Conservation (phyloP, 2,329 filamentous ascomycete genomes). For the Gaeumannomyces tritici region DNA sequence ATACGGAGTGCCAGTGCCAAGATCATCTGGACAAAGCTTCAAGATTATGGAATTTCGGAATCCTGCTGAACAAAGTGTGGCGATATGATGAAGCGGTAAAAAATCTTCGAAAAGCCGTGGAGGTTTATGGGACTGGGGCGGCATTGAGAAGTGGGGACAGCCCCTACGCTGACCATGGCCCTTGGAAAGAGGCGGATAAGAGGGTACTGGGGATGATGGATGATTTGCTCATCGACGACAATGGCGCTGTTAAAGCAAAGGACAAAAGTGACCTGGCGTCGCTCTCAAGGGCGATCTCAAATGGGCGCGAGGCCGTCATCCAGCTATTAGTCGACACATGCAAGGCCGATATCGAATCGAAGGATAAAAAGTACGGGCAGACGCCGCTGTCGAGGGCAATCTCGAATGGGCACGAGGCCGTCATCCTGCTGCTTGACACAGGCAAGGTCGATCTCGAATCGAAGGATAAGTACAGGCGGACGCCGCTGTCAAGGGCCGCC, state of each 20-base stretch:
- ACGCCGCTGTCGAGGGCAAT: not conserved
- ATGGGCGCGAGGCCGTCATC: not conserved
- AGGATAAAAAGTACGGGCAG: not conserved
- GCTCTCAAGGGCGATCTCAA: not conserved
- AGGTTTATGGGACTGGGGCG: not conserved
- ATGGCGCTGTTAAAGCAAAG: not conserved
- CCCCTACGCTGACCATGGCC: too few species aligned
- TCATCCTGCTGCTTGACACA: not conserved
- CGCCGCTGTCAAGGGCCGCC: not conserved
- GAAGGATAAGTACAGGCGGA: not conserved
- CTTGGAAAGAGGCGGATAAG: not conserved
- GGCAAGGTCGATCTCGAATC: not conserved
- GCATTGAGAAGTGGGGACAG: not conserved
- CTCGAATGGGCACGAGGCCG: not conserved
- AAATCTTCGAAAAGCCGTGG: not conserved
- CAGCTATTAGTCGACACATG: not conserved
- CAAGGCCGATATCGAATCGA: not conserved
- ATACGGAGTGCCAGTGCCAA: not conserved
- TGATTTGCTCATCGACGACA: not conserved
- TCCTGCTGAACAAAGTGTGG: not conserved
- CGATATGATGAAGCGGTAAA: not conserved
- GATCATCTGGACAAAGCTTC: not conserved
- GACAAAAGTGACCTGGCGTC: too few species aligned
- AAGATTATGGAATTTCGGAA: not conserved
- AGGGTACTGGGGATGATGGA: not conserved